phyloP scores from a whole-genome alignment of 768 basidiomycete genomes.

The Boletus rubescentipes region DNA sequence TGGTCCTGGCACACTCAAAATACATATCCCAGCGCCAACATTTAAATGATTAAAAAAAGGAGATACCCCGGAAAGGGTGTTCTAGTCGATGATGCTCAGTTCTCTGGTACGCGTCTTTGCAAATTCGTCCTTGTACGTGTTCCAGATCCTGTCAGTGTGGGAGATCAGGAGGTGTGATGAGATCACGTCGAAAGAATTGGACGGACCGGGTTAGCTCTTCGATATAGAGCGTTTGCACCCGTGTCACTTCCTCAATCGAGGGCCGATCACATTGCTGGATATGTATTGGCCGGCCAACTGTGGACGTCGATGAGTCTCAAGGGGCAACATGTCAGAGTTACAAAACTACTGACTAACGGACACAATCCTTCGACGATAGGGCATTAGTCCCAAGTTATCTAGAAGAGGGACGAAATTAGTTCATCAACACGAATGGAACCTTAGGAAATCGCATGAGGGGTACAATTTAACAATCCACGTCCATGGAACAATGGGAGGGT shows the following conservation, averaged over 20 bases:
- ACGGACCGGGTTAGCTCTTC: conserved; percentile 85
- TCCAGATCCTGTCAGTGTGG: conserved; percentile 72
- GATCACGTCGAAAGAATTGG: neutral
- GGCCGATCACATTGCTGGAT: conserved; percentile 78
- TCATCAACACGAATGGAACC: neutral
- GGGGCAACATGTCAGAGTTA: neutral
- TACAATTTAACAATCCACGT: conserved; percentile 91
- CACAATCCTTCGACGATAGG: conserved; percentile 93
- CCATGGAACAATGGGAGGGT: conserved; percentile 98
- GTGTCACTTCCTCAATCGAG: conserved; percentile 72
- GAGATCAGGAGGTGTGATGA: conserved; percentile 3
- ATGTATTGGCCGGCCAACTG: conserved; percentile 89
- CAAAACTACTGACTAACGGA: conserved; percentile 76
- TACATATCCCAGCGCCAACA: neutral
- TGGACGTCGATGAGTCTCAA: neutral
- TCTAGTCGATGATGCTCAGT: conserved; percentile 72
- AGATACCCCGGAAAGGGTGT: neutral
- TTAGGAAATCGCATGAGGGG: conserved; percentile 23
- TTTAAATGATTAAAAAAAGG: neutral
- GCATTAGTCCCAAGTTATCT: conserved; percentile 94
- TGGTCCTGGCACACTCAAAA: conserved; percentile 1
- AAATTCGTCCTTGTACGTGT: conserved; percentile 93
- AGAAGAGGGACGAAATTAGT: neutral
- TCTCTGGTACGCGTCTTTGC: conserved; percentile 79
- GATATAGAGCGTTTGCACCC: conserved; percentile 84